Evolutionary conservation across 441 rosid genomes (phyloP), one percentile per base, ranked within the genome.

Genomic region (Theobroma grandiflorum): DNA sequence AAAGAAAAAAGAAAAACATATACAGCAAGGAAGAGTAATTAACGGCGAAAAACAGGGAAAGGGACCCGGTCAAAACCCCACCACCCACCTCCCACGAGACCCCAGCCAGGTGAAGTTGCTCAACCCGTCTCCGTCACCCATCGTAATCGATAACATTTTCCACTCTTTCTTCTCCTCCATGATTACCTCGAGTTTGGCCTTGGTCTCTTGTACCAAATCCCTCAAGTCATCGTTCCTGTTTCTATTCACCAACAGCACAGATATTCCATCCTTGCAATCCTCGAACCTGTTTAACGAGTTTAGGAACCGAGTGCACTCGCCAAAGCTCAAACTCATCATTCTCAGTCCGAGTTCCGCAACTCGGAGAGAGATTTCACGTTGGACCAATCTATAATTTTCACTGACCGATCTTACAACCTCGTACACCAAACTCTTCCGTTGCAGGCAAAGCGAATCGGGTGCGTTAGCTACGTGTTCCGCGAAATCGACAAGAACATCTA

Each of bases 361-460:
- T 62, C 96, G 87, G 74, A 78, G 40, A 38, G 63, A 70, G n/a
- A 91, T 80, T 83, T 91, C 88, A 12, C 68, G 75, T 74, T 92
- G 85, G 43, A 84, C 81, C 2, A 42, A 45, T 78, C 91, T 82
- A 40, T 92, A 94, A 85, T 95, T 95, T 72, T 89, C 88, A 33
- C 87, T 75, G 63, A 90, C 96, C 72, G 85, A 83, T 74, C 87
- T 86, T 70, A 91, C 90, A 42, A 90, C 81, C 89, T 87, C 97
- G 79, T 89, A 88, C 53, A 91, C 88, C 83, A 94, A 86, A 72
- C 83, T 81, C 64, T 90, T 83, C 66, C 74, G 83, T 78, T 76
- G 93, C 71, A 90, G 84, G 78, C 84, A 79, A 75, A 92, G 82
- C 12, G 85, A 85, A 20, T 83, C 89, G 8, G 96, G 99, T 69